Base-by-base conservation (phyloP, 129 eudicot genomes). In the Ambrosia trifida region DNA sequence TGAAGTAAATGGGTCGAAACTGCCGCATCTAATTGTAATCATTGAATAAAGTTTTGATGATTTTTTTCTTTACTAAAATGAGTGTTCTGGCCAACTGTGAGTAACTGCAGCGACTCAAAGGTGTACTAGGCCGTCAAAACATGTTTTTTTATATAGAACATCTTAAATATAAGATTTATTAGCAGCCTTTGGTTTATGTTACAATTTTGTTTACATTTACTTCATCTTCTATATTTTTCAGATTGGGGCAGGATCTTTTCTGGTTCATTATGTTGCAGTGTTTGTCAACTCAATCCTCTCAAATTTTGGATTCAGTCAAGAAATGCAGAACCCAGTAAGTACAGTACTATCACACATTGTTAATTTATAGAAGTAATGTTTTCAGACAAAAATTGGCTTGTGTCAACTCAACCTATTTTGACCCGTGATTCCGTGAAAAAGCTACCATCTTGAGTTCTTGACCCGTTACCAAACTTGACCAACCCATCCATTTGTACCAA, bases 271-370 rank as follows among this genome's bases (percentile, higher is more conserved):
- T 44, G 83, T 89, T 19, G 88, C 93, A 9, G 70, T 80, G 74
- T 69, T 87, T 73, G 80, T 93, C 80, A 93, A 87, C 69, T 93
- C 98, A 30, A 68, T 93, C 69, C 92, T 93, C 51, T 68, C 80
- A 46, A 93, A 85, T 64, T 89, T 93, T 41, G 98, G 98, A 66
- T 72, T 89, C 63, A 84, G 92, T 64, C 90, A 93, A 72, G 98
- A 93, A 85, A 71, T 93, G 95, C 92, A 89, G 82, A 89, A 85
- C 68, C 95, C 98, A 13, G 98, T 89, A 85, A 87, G 90, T 81
- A 52, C 32, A 87, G 90, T 81, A 52, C 32, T 56, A 66, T 13
- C 17, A 3, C 52, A 13, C 17, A 47, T 47, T 47, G 12, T 12
- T 13, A 3, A 47, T 47, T 8, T 38, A 38, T 0, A 14, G 14